These are phyloP conservation scores for Caryopteris hybrid DNA, from an alignment of 305 asterid genomes.

Conservation along the genomic window DNA sequence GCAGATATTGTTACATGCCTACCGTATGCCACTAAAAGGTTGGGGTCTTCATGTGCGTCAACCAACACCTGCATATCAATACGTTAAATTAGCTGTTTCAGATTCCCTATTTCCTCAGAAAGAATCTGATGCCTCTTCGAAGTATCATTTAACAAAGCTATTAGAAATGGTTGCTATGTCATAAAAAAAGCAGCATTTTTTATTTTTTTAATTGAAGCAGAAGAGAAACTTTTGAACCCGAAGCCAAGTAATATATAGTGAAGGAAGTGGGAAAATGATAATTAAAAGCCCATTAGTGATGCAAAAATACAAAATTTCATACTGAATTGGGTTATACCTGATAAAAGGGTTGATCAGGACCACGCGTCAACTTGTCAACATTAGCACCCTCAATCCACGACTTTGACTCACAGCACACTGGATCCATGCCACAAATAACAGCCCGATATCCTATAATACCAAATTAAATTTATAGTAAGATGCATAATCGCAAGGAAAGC, in stretches of 20 bases:
- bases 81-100: background rate
- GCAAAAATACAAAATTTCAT: background rate
- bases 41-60: constrained; percentile 63
- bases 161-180: background rate
- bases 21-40: constrained; percentile 95
- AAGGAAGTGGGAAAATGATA: background rate
- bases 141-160: background rate
- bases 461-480: constrained; percentile 15
- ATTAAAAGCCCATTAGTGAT: background rate
- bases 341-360: constrained; percentile 92
- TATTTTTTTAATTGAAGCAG: background rate
- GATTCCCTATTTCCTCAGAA: background rate
- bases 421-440: constrained; percentile 98
- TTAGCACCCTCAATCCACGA: constrained; percentile 91
- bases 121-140: background rate
- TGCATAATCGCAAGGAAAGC: constrained; percentile 2
- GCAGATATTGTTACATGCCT: constrained; percentile 7
- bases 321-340: constrained; percentile 51
- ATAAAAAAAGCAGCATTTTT: background rate
- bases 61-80: constrained; percentile 66
- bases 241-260: background rate
- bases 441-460: constrained; percentile 70
- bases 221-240: background rate
- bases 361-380: constrained; percentile 65
- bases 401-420: constrained; percentile 87